phyloP scores from a whole-genome alignment of 2,329 filamentous ascomycete species.

The Scorias spongiosa region DNA sequence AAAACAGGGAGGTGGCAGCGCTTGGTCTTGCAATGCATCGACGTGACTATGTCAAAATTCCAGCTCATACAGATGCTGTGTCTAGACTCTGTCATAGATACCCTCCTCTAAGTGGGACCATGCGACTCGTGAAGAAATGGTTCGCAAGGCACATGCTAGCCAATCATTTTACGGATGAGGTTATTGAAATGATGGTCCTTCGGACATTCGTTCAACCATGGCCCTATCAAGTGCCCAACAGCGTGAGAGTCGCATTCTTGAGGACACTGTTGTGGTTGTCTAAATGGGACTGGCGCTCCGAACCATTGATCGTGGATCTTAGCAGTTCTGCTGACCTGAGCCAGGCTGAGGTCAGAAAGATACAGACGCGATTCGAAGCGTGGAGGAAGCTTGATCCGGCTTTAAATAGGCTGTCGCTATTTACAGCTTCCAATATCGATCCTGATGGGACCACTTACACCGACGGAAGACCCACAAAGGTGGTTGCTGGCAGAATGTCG shows the following conservation, averaged over 20 bases:
- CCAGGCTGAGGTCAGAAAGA: constrained; percentile 42
- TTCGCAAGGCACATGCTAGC: constrained; percentile 69
- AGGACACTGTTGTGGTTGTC: constrained; percentile 67
- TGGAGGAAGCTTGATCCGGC: constrained; percentile 80
- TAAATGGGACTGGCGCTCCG: constrained; percentile 80
- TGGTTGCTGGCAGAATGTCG: constrained; percentile 72
- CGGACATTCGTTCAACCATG: constrained; percentile 67
- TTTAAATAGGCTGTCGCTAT: constrained; percentile 70
- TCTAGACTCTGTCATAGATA: constrained; percentile 67
- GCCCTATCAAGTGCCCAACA: constrained; percentile 66
- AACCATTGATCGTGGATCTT: constrained; percentile 69
- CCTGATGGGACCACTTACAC: constrained; percentile 68
- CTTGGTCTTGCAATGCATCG: constrained; percentile 55
- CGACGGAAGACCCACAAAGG: constrained; percentile 54
- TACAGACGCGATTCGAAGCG: constrained; percentile 58
- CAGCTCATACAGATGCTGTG: constrained; percentile 69
- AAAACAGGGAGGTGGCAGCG: constrained; percentile 52
- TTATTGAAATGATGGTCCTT: constrained; percentile 70
- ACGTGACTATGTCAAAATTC: constrained; percentile 54
- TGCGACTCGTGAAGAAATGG: constrained; percentile 81
- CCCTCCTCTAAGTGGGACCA: constrained; percentile 63
- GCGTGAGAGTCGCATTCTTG: constrained; percentile 63
- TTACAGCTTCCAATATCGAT: constrained; percentile 69
- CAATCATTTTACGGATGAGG: constrained; percentile 59
- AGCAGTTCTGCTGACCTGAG: constrained; percentile 36